phyloP scores from a whole-genome alignment of 1,284 basidiomycete genomes.

The Tylopilus orsonianus region DNA sequence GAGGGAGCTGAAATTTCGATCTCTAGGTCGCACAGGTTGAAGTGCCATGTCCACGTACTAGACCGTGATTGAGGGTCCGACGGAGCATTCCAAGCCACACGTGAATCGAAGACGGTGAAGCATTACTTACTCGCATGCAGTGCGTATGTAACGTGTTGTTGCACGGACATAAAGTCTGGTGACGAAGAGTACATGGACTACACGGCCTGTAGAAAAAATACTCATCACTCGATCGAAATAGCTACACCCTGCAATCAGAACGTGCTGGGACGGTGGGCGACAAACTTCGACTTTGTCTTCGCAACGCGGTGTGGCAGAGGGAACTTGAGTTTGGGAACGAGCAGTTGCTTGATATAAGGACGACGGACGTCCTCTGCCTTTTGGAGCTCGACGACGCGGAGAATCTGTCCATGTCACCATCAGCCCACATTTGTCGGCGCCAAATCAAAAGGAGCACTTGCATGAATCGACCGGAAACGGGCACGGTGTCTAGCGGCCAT shows the following conservation, averaged over 20 bases:
- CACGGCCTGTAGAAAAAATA: constrained; percentile 2
- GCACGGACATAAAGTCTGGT: constrained; percentile 12
- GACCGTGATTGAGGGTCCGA: too few relatives aligned
- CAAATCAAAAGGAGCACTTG: constrained; percentile 37
- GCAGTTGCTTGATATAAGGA: constrained; percentile 97
- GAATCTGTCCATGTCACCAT: constrained; percentile 55
- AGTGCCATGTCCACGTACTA: too few relatives aligned
- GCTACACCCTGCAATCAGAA: constrained; percentile 42
- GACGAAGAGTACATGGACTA: constrained; percentile 14
- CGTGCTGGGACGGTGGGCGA: constrained; percentile 69
- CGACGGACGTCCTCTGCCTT: constrained; percentile 92
- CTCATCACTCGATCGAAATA: not conserved
- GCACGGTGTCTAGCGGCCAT: constrained; percentile 99
- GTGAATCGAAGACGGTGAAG: not conserved
- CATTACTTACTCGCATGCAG: not conserved
- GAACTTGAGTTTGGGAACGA: constrained; percentile 92
- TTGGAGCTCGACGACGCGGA: constrained; percentile 91
- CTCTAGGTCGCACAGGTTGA: too few relatives aligned
- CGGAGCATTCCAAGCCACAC: too few relatives aligned
- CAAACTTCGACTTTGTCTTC: constrained; percentile 72
- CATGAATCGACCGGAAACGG: constrained; percentile 98
- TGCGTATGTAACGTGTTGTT: constrained; percentile 9
- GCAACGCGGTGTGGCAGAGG: constrained; percentile 91
- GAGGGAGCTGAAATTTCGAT: too few relatives aligned
- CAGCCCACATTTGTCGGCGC: not conserved